Evolutionary conservation across 1,284 basidiomycete species (phyloP), one percentile per base, ranked within the genome.

Genomic region (Pulveroboletus ridleyi): DNA sequence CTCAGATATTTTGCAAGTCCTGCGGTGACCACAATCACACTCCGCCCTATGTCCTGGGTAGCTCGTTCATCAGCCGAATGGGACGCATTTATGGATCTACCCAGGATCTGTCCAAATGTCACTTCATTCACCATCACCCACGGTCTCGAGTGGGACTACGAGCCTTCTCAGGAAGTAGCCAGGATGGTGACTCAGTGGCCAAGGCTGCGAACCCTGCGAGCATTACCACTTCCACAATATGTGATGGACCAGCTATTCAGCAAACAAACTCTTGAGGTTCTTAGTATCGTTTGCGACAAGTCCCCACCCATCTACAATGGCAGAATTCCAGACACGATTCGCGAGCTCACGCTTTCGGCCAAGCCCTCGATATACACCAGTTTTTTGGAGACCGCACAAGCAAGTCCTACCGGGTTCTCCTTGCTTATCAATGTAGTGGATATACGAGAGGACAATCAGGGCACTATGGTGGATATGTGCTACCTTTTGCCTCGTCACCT

Each of bases 91-190:
- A 56, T 49, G 17, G 61, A 72, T 29, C 25, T 72, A 39, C 69
- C 55, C 4, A 33, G 22, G 22, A 62, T 71, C 17, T 69, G 66
- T 56, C 66, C 70, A 2, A 71, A 66, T n/a, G 58, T 71, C 52
- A 69, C 66, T 14, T 71, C 69, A 13, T 14, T 39, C 13, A 39
- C 35, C 35, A 39, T 39, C 10, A 39, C 13, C 35, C 35, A 11
- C 35, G 14, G 14, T 35, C 35, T 11, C 35, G 35, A 11, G 9
- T 35, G 35, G 35, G 7, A 35, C 35, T 11, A 35, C 35, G 35
- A 35, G 35, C 35, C 35, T 39, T 39, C 35, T 39, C 13, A 39
- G 35, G 35, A 39, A 39, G 35, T 39, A 14, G 35, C 13, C 13
- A 39, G 35, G 35, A 39, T 39, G 35, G 35, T 39, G 35, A 11